These are phyloP conservation scores for Stenogyne calaminthoides DNA, from an alignment of 305 asterid genomes.

Conservation along the genomic window DNA sequence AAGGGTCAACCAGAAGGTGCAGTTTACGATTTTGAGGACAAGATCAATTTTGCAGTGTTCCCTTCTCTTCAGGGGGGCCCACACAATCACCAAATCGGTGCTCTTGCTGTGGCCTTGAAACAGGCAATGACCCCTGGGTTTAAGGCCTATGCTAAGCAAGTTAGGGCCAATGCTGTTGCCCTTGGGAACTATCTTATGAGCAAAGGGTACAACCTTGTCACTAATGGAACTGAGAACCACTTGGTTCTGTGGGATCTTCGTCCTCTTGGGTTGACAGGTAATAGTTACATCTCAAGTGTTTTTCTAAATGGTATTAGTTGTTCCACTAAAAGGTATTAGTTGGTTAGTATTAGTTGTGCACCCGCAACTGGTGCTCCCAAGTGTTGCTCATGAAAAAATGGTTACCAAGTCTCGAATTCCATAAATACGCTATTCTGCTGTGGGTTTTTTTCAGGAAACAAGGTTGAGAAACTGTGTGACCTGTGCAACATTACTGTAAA, in stretches of 20 bases:
- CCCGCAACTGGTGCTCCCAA: too few species aligned
- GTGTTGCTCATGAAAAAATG: neutral
- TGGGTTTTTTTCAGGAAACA: slow-evolving; percentile 62
- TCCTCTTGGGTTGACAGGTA: slow-evolving; percentile 97
- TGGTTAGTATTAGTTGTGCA: too few species aligned
- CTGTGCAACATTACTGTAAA: slow-evolving; percentile 91
- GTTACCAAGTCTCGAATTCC: neutral
- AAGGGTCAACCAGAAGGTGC: slow-evolving; percentile 94
- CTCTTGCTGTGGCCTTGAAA: slow-evolving; percentile 93
- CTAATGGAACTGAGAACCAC: slow-evolving; percentile 98
- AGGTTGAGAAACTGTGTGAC: slow-evolving; percentile 95
- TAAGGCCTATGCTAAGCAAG: slow-evolving; percentile 91
- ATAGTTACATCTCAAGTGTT: neutral
- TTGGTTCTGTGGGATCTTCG: slow-evolving; percentile 97
- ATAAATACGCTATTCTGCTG: slow-evolving; percentile 1
- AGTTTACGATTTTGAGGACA: slow-evolving; percentile 90
- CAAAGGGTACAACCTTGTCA: slow-evolving; percentile 85
- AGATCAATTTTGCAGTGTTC: slow-evolving; percentile 93
- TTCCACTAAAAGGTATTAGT: too few species aligned
- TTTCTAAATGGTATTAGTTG: too few species aligned
- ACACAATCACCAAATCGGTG: slow-evolving; percentile 97
- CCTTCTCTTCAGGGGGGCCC: slow-evolving; percentile 99
- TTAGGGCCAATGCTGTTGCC: slow-evolving; percentile 91
- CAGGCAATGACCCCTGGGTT: slow-evolving; percentile 82
- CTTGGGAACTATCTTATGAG: slow-evolving; percentile 84